Percentiles rank a stretch among this genome's conserved stretches.
Evolutionary conservation across 2,329 filamentous ascomycete genomes (phyloP).

Genomic region (Simplicillium sp.): DNA sequence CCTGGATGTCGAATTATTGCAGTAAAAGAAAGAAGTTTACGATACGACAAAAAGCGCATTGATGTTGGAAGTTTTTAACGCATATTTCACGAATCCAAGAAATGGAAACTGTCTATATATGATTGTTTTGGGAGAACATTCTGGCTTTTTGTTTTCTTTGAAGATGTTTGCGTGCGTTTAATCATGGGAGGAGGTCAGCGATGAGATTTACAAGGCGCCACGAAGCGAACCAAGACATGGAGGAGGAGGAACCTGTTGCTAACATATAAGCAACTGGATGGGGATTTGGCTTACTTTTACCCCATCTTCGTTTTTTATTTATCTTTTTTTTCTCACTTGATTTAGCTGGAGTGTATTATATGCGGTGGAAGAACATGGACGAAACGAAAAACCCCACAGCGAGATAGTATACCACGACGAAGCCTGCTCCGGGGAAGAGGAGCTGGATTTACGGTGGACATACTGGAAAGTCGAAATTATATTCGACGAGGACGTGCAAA

Average conservation of each 20-base stretch:
- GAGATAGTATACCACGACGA: too few species aligned
- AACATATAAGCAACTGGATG: neutral
- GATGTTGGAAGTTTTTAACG: slow-evolving; percentile 2
- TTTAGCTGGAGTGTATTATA: slow-evolving; percentile 4
- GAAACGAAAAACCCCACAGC: too few species aligned
- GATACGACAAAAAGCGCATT: slow-evolving; percentile 5
- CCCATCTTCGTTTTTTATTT: slow-evolving; percentile 1
- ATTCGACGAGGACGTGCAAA: neutral
- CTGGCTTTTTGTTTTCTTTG: neutral
- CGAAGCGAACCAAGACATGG: neutral
- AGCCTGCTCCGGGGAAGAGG: too few species aligned
- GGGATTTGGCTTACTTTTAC: neutral
- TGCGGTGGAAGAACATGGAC: neutral
- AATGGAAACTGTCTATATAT: too few species aligned
- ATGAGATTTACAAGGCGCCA: neutral
- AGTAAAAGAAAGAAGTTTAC: slow-evolving; percentile 17
- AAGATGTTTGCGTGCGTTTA: neutral
- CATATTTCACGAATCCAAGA: too few species aligned
- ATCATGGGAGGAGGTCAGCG: neutral
- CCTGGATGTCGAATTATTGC: slow-evolving; percentile 77
- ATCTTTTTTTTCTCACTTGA: neutral
- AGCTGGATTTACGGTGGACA: too few species aligned
- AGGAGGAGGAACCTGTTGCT: neutral
- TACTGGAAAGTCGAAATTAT: too few species aligned
- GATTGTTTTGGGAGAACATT: slow-evolving; percentile 6